phyloP scores from a whole-genome alignment of 2,329 filamentous ascomycete genomes.

The Penicillium sclerotiorum region DNA sequence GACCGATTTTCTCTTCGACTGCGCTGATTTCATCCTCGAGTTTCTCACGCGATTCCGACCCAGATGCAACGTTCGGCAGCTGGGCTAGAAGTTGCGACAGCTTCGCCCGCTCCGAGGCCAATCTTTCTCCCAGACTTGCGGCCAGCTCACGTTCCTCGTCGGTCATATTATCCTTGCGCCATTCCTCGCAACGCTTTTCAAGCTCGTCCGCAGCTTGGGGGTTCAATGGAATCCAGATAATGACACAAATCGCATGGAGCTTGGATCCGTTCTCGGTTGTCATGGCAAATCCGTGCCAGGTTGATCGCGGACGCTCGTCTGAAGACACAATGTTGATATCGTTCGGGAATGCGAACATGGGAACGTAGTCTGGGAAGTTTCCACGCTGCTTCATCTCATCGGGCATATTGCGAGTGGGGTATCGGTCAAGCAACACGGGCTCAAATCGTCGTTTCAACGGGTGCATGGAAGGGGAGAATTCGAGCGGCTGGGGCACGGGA shows the following conservation, averaged over 20 bases:
- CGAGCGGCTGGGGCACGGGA: constrained; percentile 85
- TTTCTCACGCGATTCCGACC: constrained; percentile 75
- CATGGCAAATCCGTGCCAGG: constrained; percentile 99
- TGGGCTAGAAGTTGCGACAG: constrained; percentile 84
- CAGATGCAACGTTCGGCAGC: constrained; percentile 77
- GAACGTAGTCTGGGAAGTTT: constrained; percentile 93
- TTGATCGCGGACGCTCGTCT: constrained; percentile 90
- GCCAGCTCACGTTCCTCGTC: constrained; percentile 93
- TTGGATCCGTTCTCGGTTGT: constrained; percentile 90
- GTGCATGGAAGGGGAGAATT: constrained; percentile 90
- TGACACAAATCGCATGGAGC: constrained; percentile 87
- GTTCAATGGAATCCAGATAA: constrained; percentile 88
- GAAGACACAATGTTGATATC: constrained; percentile 96
- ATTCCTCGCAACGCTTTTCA: constrained; percentile 75
- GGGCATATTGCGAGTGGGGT: constrained; percentile 78
- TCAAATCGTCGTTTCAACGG: constrained; percentile 92
- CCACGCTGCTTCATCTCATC: constrained; percentile 81
- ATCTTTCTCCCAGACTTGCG: constrained; percentile 82
- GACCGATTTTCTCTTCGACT: constrained; percentile 92
- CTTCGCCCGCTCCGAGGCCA: constrained; percentile 85
- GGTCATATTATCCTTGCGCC: constrained; percentile 94
- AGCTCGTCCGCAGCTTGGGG: constrained; percentile 77
- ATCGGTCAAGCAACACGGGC: constrained; percentile 91
- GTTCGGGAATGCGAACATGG: constrained; percentile 99
- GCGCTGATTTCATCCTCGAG: constrained; percentile 93